These are phyloP conservation scores for Leptographium galeiforme DNA, from an alignment of 2,329 filamentous ascomycete species.

Conservation along the genomic window DNA sequence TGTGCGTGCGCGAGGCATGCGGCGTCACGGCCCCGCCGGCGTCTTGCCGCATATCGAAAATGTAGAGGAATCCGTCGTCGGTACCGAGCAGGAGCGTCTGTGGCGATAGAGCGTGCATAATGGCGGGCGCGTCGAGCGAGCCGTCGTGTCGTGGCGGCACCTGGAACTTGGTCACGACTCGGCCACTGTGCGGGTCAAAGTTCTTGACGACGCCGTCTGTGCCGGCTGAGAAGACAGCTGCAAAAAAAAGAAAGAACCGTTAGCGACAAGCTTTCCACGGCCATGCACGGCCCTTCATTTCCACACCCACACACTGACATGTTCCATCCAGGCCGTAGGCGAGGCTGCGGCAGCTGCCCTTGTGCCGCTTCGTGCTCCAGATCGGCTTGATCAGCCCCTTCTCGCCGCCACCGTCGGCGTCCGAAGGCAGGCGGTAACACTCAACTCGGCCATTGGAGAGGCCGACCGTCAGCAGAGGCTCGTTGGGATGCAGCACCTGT, in stretches of 20 bases:
- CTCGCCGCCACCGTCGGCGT: conserved; percentile 42
- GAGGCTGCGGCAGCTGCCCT: conserved; percentile 79
- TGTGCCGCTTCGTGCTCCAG: conserved; percentile 83
- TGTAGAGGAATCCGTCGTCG: conserved; percentile 78
- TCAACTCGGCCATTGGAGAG: conserved; percentile 76
- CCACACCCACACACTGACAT: conserved; percentile 30
- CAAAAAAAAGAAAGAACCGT: not conserved
- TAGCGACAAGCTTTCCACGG: not conserved
- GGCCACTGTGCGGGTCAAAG: conserved; percentile 39
- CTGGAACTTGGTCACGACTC: conserved; percentile 69
- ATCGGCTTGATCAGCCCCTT: conserved; percentile 65
- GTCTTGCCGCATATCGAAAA: conserved; percentile 63
- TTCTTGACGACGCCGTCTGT: conserved; percentile 42
- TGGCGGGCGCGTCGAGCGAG: conserved; percentile 43
- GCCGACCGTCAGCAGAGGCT: conserved; percentile 77
- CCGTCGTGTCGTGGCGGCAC: conserved; percentile 47
- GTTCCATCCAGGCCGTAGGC: conserved; percentile 68
- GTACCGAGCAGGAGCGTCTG: conserved; percentile 81
- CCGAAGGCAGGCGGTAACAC: conserved; percentile 57
- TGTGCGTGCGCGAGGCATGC: conserved; percentile 65
- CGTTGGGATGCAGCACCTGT: conserved; percentile 71
- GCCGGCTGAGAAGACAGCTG: conserved; percentile 50
- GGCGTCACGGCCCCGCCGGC: conserved; percentile 30
- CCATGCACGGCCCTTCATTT: too few species aligned
- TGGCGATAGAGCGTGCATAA: conserved; percentile 73